Conservation (phyloP, 257 asterid species). For the Solanum pinnatisectum region DNA sequence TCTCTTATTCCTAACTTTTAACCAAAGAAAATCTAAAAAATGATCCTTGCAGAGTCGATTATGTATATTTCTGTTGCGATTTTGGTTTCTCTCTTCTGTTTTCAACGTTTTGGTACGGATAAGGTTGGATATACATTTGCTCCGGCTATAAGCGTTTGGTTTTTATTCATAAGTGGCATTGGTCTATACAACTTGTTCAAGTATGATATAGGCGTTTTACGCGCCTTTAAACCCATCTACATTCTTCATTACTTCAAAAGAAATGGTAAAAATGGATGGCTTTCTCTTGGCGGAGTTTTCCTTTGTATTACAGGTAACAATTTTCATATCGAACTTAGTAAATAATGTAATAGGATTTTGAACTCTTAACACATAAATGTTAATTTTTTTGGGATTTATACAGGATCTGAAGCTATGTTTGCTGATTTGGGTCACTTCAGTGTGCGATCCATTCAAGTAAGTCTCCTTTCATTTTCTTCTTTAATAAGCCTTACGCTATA, state of each 20-base stretch:
- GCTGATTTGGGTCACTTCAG: constrained; percentile 72
- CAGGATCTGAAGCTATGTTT: constrained; percentile 78
- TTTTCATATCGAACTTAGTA: background rate
- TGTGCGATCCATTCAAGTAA: constrained; percentile 49
- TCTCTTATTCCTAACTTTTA: background rate
- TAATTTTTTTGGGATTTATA: too few species aligned
- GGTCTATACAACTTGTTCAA: constrained; percentile 49
- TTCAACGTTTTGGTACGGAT: constrained; percentile 54
- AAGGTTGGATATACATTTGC: constrained; percentile 58
- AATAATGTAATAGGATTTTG: too few species aligned
- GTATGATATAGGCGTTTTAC: constrained; percentile 28
- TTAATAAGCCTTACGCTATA: background rate
- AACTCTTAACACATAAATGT: background rate
- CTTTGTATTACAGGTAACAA: constrained; percentile 37
- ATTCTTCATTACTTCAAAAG: constrained; percentile 32
- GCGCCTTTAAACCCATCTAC: constrained; percentile 42
- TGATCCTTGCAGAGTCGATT: constrained; percentile 16
- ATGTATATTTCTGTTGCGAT: constrained; percentile 35
- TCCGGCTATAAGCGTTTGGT: constrained; percentile 44
- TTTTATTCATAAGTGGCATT: constrained; percentile 20
- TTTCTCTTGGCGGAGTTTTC: constrained; percentile 51
- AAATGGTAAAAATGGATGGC: constrained; percentile 39
- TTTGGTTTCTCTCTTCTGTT: constrained; percentile 23
- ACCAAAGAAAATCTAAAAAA: background rate
- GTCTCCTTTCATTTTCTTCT: background rate